Evolutionary conservation across 1,139 yeast genomes (phyloP).

Genomic region (Protomyces inouyei): DNA sequence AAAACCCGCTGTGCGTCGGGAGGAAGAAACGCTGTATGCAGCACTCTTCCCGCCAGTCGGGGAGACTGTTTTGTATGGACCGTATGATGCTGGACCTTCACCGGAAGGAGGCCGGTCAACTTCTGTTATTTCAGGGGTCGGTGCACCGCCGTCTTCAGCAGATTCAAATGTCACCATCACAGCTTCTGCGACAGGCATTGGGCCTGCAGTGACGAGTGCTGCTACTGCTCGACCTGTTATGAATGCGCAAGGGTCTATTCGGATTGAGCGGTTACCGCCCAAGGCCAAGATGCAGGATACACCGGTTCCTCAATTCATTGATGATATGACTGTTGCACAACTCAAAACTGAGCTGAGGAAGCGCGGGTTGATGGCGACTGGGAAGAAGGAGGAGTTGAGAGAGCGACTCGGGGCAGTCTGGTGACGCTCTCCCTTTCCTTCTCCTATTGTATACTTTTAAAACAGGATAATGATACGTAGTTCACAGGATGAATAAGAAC

Average conservation of each 20-base stretch:
- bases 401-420: constrained; percentile 1
- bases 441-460: too few species aligned
- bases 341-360: constrained; percentile 12
- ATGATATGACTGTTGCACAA: constrained; percentile 22
- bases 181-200: background rate
- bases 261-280: constrained; percentile 13
- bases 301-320: constrained; percentile 2
- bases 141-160: background rate
- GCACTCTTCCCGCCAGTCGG: background rate
- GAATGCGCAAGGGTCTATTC: constrained; percentile 12
- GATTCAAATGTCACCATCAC: background rate
- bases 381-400: constrained; percentile 14
- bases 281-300: constrained; percentile 8
- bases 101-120: background rate
- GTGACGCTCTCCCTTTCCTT: background rate
- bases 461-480: too few species aligned
- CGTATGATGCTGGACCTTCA: background rate
- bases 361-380: constrained; percentile 6
- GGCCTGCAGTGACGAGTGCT: background rate
- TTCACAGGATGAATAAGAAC: too few species aligned
- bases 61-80: background rate
- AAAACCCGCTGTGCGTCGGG: background rate
- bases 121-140: too few species aligned
- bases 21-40: background rate
- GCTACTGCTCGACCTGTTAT: background rate